Evolutionary conservation across 2,329 filamentous ascomycete genomes (phyloP).

Genomic region (Fusarium chuoi): DNA sequence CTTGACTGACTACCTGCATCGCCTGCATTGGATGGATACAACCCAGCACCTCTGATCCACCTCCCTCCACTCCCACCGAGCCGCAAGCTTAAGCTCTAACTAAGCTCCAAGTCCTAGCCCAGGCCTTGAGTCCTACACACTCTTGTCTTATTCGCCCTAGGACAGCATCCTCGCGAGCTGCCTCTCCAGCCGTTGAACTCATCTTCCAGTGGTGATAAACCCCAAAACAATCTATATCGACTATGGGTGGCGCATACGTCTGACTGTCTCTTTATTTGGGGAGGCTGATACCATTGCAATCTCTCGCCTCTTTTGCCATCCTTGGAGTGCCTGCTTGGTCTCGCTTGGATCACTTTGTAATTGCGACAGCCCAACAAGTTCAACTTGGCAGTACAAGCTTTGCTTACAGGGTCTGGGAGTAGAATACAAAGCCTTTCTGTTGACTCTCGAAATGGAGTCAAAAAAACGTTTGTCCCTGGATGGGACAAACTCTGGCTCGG

Average conservation of each 20-base stretch:
- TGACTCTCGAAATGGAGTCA: conserved; percentile 44
- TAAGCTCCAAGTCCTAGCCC: conserved; percentile 39
- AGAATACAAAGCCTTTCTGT: neutral
- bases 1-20: conserved; percentile 11
- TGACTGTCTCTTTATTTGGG: neutral
- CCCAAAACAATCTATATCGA: conserved; percentile 39
- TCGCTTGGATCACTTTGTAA: neutral
- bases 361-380: neutral
- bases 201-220: conserved; percentile 22
- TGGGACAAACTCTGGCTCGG: conserved; percentile 40
- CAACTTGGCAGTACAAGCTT: neutral
- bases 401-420: neutral
- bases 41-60: neutral
- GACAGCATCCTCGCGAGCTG: conserved; percentile 41
- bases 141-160: conserved; percentile 44
- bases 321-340: neutral
- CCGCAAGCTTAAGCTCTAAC: conserved; percentile 40
- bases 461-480: conserved; percentile 47
- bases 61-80: conserved; percentile 23
- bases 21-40: conserved; percentile 17
- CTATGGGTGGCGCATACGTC: conserved; percentile 38
- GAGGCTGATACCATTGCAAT: conserved; percentile 4
- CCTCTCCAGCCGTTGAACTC: conserved; percentile 36
- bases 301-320: conserved; percentile 9
- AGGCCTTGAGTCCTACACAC: conserved; percentile 47